phyloP scores from a whole-genome alignment of 768 basidiomycete species.

The Tylopilus balloui region DNA sequence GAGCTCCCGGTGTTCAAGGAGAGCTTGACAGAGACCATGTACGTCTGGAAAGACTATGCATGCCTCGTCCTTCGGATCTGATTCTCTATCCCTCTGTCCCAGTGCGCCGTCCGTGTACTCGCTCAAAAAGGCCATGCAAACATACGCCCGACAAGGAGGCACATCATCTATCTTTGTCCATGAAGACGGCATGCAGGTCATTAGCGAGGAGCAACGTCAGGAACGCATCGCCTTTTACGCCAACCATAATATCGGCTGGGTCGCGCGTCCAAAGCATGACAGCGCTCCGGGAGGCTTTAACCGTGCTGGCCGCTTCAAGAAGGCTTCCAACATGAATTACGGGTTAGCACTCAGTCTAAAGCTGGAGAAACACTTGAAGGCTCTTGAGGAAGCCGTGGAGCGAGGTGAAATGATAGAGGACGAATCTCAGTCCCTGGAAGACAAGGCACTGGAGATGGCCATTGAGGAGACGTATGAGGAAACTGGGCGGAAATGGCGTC shows the following conservation, averaged over 20 bases:
- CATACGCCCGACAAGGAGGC: slow-evolving; percentile 64
- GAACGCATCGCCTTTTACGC: slow-evolving; percentile 50
- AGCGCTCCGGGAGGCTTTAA: slow-evolving; percentile 25
- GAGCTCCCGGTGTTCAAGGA: slow-evolving; percentile 90
- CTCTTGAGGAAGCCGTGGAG: slow-evolving; percentile 44
- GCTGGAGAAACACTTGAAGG: slow-evolving; percentile 33
- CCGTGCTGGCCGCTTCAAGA: slow-evolving; percentile 81
- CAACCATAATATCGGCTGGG: slow-evolving; percentile 55
- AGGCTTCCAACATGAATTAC: slow-evolving; percentile 91
- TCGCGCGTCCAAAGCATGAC: slow-evolving; percentile 52
- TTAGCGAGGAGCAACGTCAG: slow-evolving; percentile 44
- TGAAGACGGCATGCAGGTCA: slow-evolving; percentile 56
- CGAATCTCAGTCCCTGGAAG: slow-evolving; percentile 47
- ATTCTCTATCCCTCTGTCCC: slow-evolving; percentile 1
- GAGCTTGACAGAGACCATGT: slow-evolving; percentile 77
- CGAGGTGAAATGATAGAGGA: slow-evolving; percentile 40
- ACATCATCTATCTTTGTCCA: slow-evolving; percentile 54
- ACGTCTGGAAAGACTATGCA: slow-evolving; percentile 22
- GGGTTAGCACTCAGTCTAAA: slow-evolving; percentile 45
- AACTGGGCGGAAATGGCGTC: slow-evolving; percentile 53
- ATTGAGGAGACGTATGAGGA: slow-evolving; percentile 69
- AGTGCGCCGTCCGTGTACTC: slow-evolving; percentile 74
- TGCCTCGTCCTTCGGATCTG: background rate
- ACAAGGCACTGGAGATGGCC: slow-evolving; percentile 64
- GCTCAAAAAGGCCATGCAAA: slow-evolving; percentile 58